phyloP scores from a whole-genome alignment of 306 rosid species.

The Lagenaria siceraria region DNA sequence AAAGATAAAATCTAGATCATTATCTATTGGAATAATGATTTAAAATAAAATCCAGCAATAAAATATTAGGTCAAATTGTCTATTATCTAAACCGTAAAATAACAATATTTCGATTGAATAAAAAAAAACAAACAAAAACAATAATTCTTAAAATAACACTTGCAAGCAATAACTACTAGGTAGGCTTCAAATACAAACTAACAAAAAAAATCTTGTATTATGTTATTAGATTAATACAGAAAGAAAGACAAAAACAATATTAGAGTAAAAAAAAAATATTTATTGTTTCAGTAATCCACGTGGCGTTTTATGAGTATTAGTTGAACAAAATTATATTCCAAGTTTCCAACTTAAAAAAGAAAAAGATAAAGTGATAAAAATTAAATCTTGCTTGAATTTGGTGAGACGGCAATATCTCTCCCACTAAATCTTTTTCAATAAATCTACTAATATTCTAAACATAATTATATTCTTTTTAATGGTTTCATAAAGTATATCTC shows the following conservation, averaged over 20 bases:
- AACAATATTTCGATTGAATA: too few species aligned
- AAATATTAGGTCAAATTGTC: too few species aligned
- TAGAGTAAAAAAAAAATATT: neutral
- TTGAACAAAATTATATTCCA: neutral
- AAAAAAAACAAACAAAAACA: too few species aligned
- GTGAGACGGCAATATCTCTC: neutral
- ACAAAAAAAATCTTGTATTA: too few species aligned
- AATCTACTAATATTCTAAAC: neutral
- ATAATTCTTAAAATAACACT: too few species aligned
- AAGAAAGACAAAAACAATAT: neutral
- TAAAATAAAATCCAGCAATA: too few species aligned
- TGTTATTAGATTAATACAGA: neutral
- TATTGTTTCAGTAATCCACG: neutral
- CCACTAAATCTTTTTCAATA: neutral
- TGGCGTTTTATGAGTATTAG: neutral
- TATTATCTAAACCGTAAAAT: too few species aligned
- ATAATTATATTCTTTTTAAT: neutral
- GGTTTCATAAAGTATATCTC: neutral
- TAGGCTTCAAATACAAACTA: too few species aligned
- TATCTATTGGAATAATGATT: too few species aligned
- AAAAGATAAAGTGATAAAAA: neutral
- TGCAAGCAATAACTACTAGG: too few species aligned
- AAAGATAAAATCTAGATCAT: too few species aligned
- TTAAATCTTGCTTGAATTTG: neutral
- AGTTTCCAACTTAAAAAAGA: neutral